Percentiles rank a stretch among this genome's conserved stretches.
These are phyloP conservation scores for Eragrostis tef DNA, from an alignment of 202 grass and related monocot species.

Conservation along the genomic window DNA sequence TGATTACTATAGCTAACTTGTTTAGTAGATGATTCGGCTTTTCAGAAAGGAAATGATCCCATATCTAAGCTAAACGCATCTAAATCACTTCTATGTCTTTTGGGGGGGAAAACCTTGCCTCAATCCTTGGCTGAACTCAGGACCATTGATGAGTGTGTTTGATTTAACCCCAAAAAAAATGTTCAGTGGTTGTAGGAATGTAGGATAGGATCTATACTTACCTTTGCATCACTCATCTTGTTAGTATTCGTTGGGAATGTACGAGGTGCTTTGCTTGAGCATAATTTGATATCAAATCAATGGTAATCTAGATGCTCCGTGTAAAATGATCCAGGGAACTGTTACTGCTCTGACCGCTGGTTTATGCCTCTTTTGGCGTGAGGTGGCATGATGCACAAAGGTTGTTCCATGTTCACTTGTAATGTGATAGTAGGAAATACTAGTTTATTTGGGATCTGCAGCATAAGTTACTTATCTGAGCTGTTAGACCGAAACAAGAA, in stretches of 20 bases:
- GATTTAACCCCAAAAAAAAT: slow-evolving; percentile 34
- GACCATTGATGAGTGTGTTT: slow-evolving; percentile 20
- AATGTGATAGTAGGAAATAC: not conserved
- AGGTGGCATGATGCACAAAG: not conserved
- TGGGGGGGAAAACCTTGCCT: not conserved
- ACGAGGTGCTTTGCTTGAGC: slow-evolving; percentile 38
- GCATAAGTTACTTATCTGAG: not conserved
- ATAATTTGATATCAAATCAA: slow-evolving; percentile 6
- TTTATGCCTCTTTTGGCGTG: not conserved
- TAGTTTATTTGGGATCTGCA: not conserved
- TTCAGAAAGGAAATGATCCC: slow-evolving; percentile 21
- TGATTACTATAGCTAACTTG: not conserved
- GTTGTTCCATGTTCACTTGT: not conserved
- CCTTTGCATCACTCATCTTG: slow-evolving; percentile 51
- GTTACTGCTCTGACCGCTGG: not conserved
- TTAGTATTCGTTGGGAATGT: slow-evolving; percentile 46
- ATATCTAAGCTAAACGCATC: slow-evolving; percentile 44
- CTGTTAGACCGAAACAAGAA: not conserved
- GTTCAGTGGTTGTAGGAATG: slow-evolving; percentile 46
- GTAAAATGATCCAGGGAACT: not conserved
- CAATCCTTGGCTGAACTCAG: slow-evolving; percentile 35
- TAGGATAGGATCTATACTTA: slow-evolving; percentile 43
- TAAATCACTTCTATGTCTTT: slow-evolving; percentile 33
- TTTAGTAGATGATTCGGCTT: slow-evolving; percentile 20
- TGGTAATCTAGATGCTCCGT: not conserved